phyloP scores from a whole-genome alignment of 1,139 yeast genomes.

The Starmera stellimalicola region DNA sequence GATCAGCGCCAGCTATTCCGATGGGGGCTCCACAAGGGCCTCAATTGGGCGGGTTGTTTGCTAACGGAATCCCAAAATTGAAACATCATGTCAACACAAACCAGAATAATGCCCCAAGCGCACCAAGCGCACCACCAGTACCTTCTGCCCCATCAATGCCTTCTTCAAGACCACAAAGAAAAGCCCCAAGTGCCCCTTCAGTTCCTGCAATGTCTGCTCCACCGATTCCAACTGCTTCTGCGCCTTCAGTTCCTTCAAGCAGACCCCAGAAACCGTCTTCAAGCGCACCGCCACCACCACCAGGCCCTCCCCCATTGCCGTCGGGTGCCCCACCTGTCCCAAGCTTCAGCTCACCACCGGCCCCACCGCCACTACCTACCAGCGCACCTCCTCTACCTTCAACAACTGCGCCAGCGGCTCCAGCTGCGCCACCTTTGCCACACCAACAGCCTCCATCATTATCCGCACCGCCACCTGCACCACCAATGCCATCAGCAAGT shows the following conservation, averaged over 20 bases:
- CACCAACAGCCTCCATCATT: no score
- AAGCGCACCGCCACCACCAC: slow-evolving; percentile 17
- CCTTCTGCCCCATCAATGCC: slow-evolving; percentile 14
- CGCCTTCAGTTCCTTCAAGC: slow-evolving; percentile 21
- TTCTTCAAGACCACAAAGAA: slow-evolving; percentile 1
- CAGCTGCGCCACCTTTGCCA: slow-evolving; percentile 9
- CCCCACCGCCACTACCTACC: slow-evolving; percentile 7
- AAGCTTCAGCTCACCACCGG: slow-evolving; percentile 13
- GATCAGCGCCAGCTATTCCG: slow-evolving; percentile 9
- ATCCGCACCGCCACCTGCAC: slow-evolving; percentile 10
- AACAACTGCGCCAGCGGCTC: slow-evolving; percentile 15
- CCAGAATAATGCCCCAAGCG: slow-evolving; percentile 28
- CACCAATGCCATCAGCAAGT: slow-evolving; percentile 14
- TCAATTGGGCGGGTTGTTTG: slow-evolving; percentile 66
- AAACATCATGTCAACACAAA: slow-evolving; percentile 45
- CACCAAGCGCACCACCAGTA: slow-evolving; percentile 20
- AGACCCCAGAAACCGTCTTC: slow-evolving; percentile 12
- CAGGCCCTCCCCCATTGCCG: slow-evolving; percentile 5
- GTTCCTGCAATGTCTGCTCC: slow-evolving; percentile 13
- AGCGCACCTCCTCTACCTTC: slow-evolving; percentile 18
- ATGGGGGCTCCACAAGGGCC: slow-evolving; percentile 20
- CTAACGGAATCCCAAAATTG: slow-evolving; percentile 81
- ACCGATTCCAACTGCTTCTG: slow-evolving; percentile 15
- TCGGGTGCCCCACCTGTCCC: slow-evolving; percentile 8
- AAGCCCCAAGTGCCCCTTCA: slow-evolving; percentile 4